phyloP scores from a whole-genome alignment of 179 eudicot genomes.

The Camellia oleifera region DNA sequence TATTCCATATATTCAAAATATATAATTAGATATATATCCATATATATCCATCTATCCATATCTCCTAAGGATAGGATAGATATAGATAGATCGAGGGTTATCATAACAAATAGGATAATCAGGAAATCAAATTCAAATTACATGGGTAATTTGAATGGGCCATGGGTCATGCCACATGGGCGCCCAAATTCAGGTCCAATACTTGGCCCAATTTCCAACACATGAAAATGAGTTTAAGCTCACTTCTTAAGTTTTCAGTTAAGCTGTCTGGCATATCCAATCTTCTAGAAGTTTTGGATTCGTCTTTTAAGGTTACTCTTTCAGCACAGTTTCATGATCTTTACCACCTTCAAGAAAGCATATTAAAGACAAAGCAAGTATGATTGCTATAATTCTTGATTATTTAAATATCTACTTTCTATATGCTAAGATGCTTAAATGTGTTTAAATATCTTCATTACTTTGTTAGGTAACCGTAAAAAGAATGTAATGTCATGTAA shows the following conservation, averaged over 20 bases:
- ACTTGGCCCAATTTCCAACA: background rate
- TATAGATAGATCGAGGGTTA: too few species aligned
- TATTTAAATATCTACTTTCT: background rate
- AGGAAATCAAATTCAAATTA: too few species aligned
- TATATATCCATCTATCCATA: too few species aligned
- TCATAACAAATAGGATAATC: too few species aligned
- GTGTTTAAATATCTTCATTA: background rate
- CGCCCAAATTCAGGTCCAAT: too few species aligned
- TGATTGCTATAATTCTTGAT: slow-evolving; percentile 20
- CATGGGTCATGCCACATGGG: too few species aligned
- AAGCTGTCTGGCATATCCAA: slow-evolving; percentile 65
- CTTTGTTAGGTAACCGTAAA: background rate
- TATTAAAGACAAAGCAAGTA: slow-evolving; percentile 90
- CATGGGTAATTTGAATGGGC: too few species aligned
- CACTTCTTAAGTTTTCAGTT: slow-evolving; percentile 50
- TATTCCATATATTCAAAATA: too few species aligned
- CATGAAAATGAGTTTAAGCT: slow-evolving; percentile 49
- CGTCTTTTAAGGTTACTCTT: slow-evolving; percentile 72
- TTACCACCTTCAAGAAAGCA: slow-evolving; percentile 72
- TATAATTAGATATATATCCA: too few species aligned
- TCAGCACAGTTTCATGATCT: slow-evolving; percentile 88
- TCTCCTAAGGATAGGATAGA: too few species aligned
- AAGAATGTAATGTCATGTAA: background rate
- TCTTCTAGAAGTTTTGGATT: slow-evolving; percentile 84
- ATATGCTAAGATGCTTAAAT: background rate